phyloP scores from a whole-genome alignment of 371 early-diverging fungal species.

The Mortierella sp. region DNA sequence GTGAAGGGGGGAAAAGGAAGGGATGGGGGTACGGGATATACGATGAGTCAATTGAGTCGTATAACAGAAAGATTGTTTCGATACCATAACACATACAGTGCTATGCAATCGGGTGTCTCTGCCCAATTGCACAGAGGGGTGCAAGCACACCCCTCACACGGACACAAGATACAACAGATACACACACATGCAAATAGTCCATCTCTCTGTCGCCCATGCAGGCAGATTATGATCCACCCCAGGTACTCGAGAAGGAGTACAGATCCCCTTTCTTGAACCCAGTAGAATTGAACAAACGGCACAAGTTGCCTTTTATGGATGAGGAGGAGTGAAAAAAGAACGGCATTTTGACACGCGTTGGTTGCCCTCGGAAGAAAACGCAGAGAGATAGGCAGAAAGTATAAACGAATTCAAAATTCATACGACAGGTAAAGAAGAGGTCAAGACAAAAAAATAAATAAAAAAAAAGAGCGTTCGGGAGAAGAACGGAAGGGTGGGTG shows the following conservation, averaged over 20 bases:
- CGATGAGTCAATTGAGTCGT: constrained; percentile 32
- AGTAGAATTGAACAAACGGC: neutral
- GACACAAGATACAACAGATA: neutral
- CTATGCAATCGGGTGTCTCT: neutral
- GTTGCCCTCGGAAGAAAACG: constrained; percentile 4
- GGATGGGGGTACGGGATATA: neutral
- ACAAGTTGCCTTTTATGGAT: constrained; percentile 19
- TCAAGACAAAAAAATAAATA: neutral
- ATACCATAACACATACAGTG: constrained; percentile 2
- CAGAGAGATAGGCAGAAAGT: constrained; percentile 19
- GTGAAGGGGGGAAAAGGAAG: neutral
- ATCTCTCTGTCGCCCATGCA: neutral
- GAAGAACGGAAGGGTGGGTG: constrained; percentile 4
- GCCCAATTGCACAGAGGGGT: neutral
- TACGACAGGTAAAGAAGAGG: neutral
- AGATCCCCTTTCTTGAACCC: neutral
- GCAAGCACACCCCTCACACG: neutral
- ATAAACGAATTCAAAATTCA: neutral
- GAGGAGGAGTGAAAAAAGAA: neutral
- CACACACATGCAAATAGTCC: neutral
- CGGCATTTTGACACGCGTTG: constrained; percentile 16
- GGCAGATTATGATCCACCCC: neutral
- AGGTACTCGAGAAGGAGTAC: constrained; percentile 1
- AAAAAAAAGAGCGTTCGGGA: constrained; percentile 2
- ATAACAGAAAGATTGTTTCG: neutral